Percentiles rank a stretch among this genome's conserved stretches.
Conservation (phyloP, 2,329 filamentous ascomycete species). For the Trichocomaceae sp. region DNA sequence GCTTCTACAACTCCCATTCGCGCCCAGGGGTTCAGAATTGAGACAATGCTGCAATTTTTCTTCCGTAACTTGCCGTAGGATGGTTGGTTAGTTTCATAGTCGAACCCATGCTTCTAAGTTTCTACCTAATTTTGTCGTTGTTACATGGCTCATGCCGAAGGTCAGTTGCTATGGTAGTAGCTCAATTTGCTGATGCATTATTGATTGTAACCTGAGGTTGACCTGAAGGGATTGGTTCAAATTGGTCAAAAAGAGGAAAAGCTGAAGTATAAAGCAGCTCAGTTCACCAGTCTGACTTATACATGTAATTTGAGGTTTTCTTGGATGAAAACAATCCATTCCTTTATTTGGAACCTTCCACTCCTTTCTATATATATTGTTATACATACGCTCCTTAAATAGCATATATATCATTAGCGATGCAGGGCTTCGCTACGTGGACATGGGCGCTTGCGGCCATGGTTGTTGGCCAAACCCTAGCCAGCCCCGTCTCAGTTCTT, state of each 20-base stretch:
- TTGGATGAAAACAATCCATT: slow-evolving; percentile 2
- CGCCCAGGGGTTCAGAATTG: not conserved
- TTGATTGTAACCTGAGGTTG: slow-evolving; percentile 8
- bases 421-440: slow-evolving; percentile 5
- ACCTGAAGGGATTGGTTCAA: not conserved
- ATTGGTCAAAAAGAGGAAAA: not conserved
- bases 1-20: not conserved
- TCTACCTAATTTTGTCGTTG: not conserved
- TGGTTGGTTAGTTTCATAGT: not conserved
- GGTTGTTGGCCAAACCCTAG: slow-evolving; percentile 6
- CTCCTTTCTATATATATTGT: not conserved
- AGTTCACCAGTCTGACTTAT: not conserved
- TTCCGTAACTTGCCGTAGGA: not conserved
- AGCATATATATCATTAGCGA: not conserved
- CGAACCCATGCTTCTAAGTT: not conserved
- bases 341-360: not conserved
- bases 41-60: not conserved
- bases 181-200: not conserved
- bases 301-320: not conserved
- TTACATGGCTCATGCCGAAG: slow-evolving; percentile 1
- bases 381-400: not conserved
- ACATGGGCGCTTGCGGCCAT: slow-evolving; percentile 5
- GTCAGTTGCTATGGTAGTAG: not conserved
- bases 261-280: not conserved
- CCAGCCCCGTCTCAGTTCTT: slow-evolving; percentile 1